Evolutionary conservation across 2,329 filamentous ascomycete species (phyloP).

Genomic region (Sarocladium brachiariae): DNA sequence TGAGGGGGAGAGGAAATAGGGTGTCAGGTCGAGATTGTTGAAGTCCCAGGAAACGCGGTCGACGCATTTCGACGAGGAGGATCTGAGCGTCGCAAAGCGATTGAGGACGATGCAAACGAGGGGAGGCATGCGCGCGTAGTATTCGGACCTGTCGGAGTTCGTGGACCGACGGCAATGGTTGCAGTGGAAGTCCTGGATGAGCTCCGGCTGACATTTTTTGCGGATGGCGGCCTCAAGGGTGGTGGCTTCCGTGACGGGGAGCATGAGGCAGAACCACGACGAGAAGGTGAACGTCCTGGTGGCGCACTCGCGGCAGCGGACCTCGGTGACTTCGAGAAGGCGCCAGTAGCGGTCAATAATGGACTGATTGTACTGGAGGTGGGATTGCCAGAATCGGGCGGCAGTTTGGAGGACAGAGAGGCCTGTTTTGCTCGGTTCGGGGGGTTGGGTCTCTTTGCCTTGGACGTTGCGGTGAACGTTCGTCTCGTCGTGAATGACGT

Average conservation of each 20-base stretch:
- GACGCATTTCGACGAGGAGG: slow-evolving; percentile 54
- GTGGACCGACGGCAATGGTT: slow-evolving; percentile 63
- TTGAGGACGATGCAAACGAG: slow-evolving; percentile 74
- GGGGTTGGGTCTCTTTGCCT: slow-evolving; percentile 16
- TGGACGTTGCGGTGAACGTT: slow-evolving; percentile 50
- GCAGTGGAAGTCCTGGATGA: slow-evolving; percentile 64
- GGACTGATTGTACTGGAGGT: slow-evolving; percentile 63
- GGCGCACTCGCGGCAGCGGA: slow-evolving; percentile 57
- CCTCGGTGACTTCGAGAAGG: slow-evolving; percentile 64
- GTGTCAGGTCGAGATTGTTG: slow-evolving; percentile 53
- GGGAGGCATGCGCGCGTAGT: slow-evolving; percentile 68
- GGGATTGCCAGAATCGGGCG: slow-evolving; percentile 66
- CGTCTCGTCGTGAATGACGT: slow-evolving; percentile 79
- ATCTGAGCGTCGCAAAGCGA: slow-evolving; percentile 35
- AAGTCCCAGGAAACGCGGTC: slow-evolving; percentile 72
- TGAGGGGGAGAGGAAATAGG: slow-evolving; percentile 33
- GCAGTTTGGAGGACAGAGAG: slow-evolving; percentile 48
- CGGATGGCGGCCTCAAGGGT: slow-evolving; percentile 56
- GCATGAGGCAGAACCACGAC: slow-evolving; percentile 47
- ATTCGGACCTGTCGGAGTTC: neutral
- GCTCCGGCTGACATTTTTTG: slow-evolving; percentile 63
- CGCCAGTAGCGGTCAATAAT: slow-evolving; percentile 76
- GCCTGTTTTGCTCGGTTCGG: slow-evolving; percentile 25
- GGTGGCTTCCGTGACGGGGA: slow-evolving; percentile 28
- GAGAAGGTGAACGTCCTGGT: slow-evolving; percentile 40